Conservation (phyloP, 164 flowering plant genomes). For the Chimonanthus praecox region DNA sequence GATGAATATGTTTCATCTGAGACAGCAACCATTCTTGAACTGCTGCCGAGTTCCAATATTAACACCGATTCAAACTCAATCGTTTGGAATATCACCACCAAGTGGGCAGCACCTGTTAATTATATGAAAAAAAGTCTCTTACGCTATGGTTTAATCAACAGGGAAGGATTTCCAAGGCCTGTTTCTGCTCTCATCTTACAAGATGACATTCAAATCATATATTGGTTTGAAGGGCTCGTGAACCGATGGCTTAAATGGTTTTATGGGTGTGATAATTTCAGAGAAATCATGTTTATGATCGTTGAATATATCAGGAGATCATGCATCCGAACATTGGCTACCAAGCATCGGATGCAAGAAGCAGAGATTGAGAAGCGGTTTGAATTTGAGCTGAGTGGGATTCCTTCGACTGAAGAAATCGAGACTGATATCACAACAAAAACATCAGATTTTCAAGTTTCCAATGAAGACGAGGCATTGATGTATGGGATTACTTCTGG, state of each 20-base stretch:
- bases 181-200: slow-evolving; percentile 50
- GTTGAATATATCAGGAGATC: slow-evolving; percentile 53
- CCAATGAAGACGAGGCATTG: slow-evolving; percentile 42
- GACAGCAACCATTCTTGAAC: slow-evolving; percentile 48
- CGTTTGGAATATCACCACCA: slow-evolving; percentile 15
- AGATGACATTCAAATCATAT: slow-evolving; percentile 56
- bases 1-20: slow-evolving; percentile 65
- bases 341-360: slow-evolving; percentile 70
- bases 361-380: slow-evolving; percentile 55
- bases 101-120: slow-evolving; percentile 49
- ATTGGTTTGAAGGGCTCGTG: slow-evolving; percentile 77
- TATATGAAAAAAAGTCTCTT: slow-evolving; percentile 52
- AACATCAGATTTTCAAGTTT: slow-evolving; percentile 24
- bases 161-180: slow-evolving; percentile 49
- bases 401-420: slow-evolving; percentile 49
- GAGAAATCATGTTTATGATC: slow-evolving; percentile 49
- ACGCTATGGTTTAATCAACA: slow-evolving; percentile 62
- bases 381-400: slow-evolving; percentile 51
- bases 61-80: slow-evolving; percentile 17
- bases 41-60: slow-evolving; percentile 33
- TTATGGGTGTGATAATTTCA: slow-evolving; percentile 44
- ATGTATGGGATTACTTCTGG: slow-evolving; percentile 5
- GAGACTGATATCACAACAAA: slow-evolving; percentile 39
- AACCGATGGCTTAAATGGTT: slow-evolving; percentile 80
- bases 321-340: slow-evolving; percentile 82